Evolutionary conservation across 148 eudicot species (phyloP).

Genomic region (Camellia japonica): DNA sequence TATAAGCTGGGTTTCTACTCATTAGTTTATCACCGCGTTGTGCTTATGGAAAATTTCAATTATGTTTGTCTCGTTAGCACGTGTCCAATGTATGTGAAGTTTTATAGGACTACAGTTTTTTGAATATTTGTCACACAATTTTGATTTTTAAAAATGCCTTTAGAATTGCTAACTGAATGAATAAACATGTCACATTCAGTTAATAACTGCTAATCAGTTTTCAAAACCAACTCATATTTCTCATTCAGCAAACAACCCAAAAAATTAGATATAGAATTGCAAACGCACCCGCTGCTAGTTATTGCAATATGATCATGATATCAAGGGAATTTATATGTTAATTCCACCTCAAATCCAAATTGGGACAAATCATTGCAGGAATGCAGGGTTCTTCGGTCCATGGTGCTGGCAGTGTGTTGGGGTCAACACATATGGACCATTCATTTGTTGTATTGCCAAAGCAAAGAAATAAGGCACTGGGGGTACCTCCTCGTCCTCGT

Average conservation of each 20-base stretch:
- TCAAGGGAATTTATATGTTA: background rate
- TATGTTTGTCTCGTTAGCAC: background rate
- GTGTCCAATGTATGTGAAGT: background rate
- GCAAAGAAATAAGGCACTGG: slow-evolving; percentile 60
- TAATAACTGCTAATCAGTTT: no score
- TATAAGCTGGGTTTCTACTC: background rate
- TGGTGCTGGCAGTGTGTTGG: slow-evolving; percentile 68
- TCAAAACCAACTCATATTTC: no score
- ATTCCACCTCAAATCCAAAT: background rate
- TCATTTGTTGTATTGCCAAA: slow-evolving; percentile 91
- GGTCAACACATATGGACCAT: slow-evolving; percentile 85
- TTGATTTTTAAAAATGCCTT: no score
- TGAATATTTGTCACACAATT: no score
- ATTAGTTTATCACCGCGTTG: background rate
- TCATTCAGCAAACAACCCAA: no score
- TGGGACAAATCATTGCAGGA: slow-evolving; percentile 42
- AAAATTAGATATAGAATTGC: no score
- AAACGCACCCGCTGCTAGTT: background rate
- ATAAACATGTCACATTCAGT: no score
- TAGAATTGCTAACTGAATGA: no score
- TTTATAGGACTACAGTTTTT: background rate
- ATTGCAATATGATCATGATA: background rate
- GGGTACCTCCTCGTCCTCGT: slow-evolving; percentile 76
- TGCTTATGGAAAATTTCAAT: background rate
- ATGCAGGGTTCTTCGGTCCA: slow-evolving; percentile 79